Percentiles rank a stretch among this genome's conserved stretches.
These are phyloP conservation scores for Medicago truncatula DNA, from an alignment of 306 rosid genomes.

Conservation along the genomic window DNA sequence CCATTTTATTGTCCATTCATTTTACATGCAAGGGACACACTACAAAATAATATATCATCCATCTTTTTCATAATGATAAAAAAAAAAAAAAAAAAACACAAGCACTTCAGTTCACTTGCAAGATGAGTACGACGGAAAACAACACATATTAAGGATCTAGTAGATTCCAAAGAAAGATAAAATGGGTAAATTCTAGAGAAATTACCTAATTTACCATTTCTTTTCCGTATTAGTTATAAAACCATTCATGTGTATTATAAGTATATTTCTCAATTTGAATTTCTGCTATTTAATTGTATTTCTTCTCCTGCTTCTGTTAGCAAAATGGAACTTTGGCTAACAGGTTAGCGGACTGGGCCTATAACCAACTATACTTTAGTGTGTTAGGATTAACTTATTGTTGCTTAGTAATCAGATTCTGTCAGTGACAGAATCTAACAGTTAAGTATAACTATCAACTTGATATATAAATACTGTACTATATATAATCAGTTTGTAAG, in stretches of 20 bases:
- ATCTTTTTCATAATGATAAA: background rate
- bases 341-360: slow-evolving; percentile 2
- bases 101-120: slow-evolving; percentile 15
- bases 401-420: slow-evolving; percentile 17
- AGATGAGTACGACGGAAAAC: slow-evolving; percentile 1
- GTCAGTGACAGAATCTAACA: background rate
- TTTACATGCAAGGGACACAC: slow-evolving; percentile 23
- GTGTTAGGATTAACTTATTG: slow-evolving; percentile 6
- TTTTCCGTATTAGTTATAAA: slow-evolving; percentile 10
- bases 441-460: background rate
- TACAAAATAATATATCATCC: slow-evolving; percentile 8
- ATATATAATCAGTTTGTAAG: slow-evolving; percentile 8
- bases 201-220: slow-evolving; percentile 5
- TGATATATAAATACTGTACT: background rate
- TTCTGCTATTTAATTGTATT: slow-evolving; percentile 15
- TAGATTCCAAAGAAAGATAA: background rate
- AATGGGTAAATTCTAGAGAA: slow-evolving; percentile 17
- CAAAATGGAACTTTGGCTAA: background rate
- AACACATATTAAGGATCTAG: slow-evolving; percentile 5
- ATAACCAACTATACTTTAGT: background rate
- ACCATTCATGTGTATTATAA: background rate
- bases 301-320: slow-evolving; percentile 1
- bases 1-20: slow-evolving; percentile 4
- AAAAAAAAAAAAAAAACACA: background rate
- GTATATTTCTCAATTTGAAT: slow-evolving; percentile 9